Conservation (phyloP, 2,329 filamentous ascomycete species). For the Leptographium galeiforme region DNA sequence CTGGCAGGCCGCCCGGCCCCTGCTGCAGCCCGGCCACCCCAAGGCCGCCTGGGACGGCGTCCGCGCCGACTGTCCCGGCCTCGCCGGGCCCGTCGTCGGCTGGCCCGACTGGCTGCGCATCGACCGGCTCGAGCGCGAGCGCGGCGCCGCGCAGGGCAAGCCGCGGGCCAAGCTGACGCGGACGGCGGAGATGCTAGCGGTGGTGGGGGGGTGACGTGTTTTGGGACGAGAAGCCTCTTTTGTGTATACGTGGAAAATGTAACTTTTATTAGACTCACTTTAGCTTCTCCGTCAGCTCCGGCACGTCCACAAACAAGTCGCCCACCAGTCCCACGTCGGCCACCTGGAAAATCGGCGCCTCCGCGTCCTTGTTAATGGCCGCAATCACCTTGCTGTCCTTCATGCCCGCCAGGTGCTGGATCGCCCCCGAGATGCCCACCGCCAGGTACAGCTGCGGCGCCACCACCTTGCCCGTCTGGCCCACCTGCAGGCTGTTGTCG, state of each 20-base stretch:
- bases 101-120: slow-evolving; percentile 83
- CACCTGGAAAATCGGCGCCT: slow-evolving; percentile 96
- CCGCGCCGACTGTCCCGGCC: slow-evolving; percentile 40
- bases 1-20: slow-evolving; percentile 38
- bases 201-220: no score
- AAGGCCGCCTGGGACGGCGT: slow-evolving; percentile 67
- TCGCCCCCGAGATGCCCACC: slow-evolving; percentile 90
- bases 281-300: slow-evolving; percentile 90
- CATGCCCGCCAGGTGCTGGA: slow-evolving; percentile 97
- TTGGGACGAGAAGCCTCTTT: no score
- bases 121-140: slow-evolving; percentile 59
- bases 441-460: slow-evolving; percentile 91
- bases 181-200: slow-evolving; percentile 43
- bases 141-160: slow-evolving; percentile 57
- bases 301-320: slow-evolving; percentile 90
- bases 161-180: slow-evolving; percentile 58
- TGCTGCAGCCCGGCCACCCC: slow-evolving; percentile 18
- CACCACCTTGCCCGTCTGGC: slow-evolving; percentile 97
- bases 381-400: slow-evolving; percentile 99
- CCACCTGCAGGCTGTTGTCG: slow-evolving; percentile 95
- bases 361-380: slow-evolving; percentile 93
- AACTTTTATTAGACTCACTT: slow-evolving; percentile 29
- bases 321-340: slow-evolving; percentile 92
- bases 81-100: slow-evolving; percentile 43
- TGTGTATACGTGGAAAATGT: no score